Percentiles rank a stretch among this genome's conserved stretches.
These are phyloP conservation scores for Zygotorulaspora sp. DNA, from an alignment of 805 yeast species.

Conservation along the genomic window DNA sequence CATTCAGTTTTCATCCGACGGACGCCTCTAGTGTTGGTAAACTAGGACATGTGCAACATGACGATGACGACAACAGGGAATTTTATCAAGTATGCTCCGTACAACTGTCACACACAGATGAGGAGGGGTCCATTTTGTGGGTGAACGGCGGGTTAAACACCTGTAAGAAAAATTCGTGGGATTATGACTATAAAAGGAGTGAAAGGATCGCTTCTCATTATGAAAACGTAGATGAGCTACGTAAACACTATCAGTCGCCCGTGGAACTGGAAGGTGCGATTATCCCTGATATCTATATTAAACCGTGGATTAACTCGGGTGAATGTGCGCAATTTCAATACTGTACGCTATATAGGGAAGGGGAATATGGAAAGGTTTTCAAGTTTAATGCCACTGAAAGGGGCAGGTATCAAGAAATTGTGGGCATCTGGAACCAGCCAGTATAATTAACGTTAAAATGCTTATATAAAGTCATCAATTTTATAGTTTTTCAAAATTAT, in stretches of 20 bases:
- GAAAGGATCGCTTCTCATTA: conserved; percentile 4
- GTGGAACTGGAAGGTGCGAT: conserved; percentile 12
- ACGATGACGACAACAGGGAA: conserved; percentile 8
- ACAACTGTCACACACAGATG: conserved; percentile 30
- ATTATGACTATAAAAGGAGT: conserved; percentile 6
- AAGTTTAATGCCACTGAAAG: conserved; percentile 5
- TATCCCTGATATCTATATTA: conserved; percentile 7
- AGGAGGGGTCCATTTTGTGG: conserved; percentile 28
- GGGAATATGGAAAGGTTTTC: conserved; percentile 8
- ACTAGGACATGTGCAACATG: conserved; percentile 6
- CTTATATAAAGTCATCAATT: too few relatives aligned
- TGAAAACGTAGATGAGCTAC: conserved; percentile 6
- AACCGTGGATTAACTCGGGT: conserved; percentile 7
- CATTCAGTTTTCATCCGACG: conserved; percentile 22
- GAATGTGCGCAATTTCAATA: conserved; percentile 9
- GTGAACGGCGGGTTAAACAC: conserved; percentile 31
- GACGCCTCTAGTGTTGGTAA: conserved; percentile 27
- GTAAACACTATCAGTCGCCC: conserved; percentile 10
- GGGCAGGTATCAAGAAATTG: conserved; percentile 6
- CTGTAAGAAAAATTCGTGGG: conserved; percentile 25
- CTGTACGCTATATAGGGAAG: conserved; percentile 4
- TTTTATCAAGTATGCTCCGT: conserved; percentile 25
- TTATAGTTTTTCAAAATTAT: too few relatives aligned
- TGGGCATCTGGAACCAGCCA: conserved; percentile 6
- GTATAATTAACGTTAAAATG: too few relatives aligned